A percentile compares a stretch with the other conserved stretches of the same genome.
These are phyloP conservation scores for Aureobasidium melanogenum DNA, from an alignment of 2,329 filamentous ascomycete genomes.

Conservation along the genomic window DNA sequence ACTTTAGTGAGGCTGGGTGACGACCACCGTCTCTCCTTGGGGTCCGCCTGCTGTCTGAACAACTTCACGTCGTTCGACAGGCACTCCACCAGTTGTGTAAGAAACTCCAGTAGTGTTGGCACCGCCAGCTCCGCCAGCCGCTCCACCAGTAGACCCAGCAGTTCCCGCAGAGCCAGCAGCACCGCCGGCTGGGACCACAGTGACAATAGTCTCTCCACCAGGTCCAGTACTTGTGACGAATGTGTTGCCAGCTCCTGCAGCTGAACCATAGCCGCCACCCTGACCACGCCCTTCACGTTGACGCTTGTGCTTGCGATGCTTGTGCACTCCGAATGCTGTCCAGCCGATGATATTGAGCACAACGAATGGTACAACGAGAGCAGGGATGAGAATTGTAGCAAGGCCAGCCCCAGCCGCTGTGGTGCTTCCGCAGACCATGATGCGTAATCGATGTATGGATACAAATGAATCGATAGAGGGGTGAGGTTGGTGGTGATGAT, in stretches of 20 bases:
- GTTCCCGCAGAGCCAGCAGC: not conserved
- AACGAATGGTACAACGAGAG: not conserved
- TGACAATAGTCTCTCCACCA: not conserved
- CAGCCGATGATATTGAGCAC: not conserved
- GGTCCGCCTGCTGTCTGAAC: not conserved
- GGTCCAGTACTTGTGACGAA: not conserved
- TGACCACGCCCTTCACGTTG: not conserved
- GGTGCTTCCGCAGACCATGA: not conserved
- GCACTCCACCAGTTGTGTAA: not conserved
- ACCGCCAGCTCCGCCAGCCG: not conserved
- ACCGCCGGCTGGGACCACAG: not conserved
- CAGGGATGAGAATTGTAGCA: not conserved
- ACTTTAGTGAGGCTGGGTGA: not conserved
- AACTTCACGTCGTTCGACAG: not conserved
- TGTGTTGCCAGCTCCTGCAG: not conserved
- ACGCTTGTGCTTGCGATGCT: not conserved
- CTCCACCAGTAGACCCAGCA: not conserved
- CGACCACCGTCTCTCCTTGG: not conserved
- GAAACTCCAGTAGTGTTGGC: not conserved
- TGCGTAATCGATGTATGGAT: not conserved
- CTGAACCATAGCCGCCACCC: not conserved
- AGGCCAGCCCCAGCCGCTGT: not conserved
- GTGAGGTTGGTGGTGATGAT: not conserved
- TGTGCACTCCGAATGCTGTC: not conserved
- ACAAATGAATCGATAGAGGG: not conserved